These are phyloP conservation scores for Liquidambar formosana DNA, from an alignment of 164 flowering plant genomes.

Conservation along the genomic window DNA sequence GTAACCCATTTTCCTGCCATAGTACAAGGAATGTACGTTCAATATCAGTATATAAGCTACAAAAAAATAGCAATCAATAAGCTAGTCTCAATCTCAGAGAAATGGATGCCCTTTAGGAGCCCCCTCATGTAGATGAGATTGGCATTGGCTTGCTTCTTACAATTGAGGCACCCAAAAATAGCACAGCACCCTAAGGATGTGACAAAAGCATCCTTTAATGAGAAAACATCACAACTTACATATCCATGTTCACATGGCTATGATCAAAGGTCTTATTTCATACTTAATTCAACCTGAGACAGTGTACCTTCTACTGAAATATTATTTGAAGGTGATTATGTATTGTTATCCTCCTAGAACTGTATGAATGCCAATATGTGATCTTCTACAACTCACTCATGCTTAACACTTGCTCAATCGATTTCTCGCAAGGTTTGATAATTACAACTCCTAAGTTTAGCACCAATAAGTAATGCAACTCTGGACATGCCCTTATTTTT, in stretches of 20 bases:
- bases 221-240: not conserved
- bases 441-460: no score
- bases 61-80: not conserved
- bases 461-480: no score
- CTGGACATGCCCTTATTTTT: no score
- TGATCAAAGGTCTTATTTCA: not conserved
- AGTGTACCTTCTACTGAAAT: no score
- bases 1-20: conserved; percentile 88
- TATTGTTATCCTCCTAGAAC: no score
- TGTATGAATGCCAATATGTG: no score
- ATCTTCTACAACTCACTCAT: no score
- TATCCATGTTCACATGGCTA: not conserved
- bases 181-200: not conserved
- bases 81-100: not conserved
- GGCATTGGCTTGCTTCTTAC: not conserved
- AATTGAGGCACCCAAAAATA: not conserved
- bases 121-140: not conserved
- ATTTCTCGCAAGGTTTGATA: no score
- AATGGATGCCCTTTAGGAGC: not conserved
- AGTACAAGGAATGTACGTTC: not conserved
- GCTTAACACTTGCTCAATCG: no score
- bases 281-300: not conserved
- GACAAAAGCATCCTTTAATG: not conserved
- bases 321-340: no score
- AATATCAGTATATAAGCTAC: not conserved